Conservation (phyloP, 805 yeast genomes). For the Cephaloascus fragrans region DNA sequence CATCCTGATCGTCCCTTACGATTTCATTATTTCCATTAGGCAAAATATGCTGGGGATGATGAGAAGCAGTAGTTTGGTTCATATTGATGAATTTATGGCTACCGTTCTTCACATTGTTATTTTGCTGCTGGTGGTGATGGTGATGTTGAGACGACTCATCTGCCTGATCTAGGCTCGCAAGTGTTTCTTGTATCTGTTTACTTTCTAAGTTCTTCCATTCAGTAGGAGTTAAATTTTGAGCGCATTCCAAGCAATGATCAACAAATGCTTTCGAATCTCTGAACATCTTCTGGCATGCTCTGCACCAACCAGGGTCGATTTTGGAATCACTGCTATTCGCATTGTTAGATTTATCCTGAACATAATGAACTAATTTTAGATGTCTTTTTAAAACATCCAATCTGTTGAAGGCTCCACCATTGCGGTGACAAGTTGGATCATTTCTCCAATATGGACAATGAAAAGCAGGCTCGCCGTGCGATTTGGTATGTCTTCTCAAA, state of each 20-base stretch:
- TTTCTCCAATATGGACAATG: constrained; percentile 67
- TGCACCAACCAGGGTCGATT: constrained; percentile 59
- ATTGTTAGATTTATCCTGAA: constrained; percentile 26
- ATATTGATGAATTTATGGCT: not conserved
- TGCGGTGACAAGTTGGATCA: constrained; percentile 65
- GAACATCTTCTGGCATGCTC: constrained; percentile 52
- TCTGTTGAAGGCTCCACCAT: constrained; percentile 67
- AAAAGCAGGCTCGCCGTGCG: constrained; percentile 57
- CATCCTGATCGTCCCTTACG: no score
- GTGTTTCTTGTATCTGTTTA: not conserved
- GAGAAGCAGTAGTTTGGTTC: not conserved
- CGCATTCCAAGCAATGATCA: constrained; percentile 58
- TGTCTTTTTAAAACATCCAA: constrained; percentile 71
- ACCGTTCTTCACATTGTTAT: not conserved
- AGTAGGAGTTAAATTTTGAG: constrained; percentile 18
- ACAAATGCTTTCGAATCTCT: constrained; percentile 45
- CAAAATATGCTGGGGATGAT: not conserved
- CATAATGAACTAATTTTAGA: constrained; percentile 58
- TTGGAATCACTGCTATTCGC: constrained; percentile 10
- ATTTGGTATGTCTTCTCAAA: constrained; percentile 54
- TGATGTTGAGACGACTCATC: not conserved
- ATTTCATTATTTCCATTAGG: not conserved
- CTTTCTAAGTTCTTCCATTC: constrained; percentile 11
- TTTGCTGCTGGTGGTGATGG: not conserved
- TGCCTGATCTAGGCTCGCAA: not conserved